Base-by-base conservation (phyloP, 768 basidiomycete species). In the Solioccasus polychromus region DNA sequence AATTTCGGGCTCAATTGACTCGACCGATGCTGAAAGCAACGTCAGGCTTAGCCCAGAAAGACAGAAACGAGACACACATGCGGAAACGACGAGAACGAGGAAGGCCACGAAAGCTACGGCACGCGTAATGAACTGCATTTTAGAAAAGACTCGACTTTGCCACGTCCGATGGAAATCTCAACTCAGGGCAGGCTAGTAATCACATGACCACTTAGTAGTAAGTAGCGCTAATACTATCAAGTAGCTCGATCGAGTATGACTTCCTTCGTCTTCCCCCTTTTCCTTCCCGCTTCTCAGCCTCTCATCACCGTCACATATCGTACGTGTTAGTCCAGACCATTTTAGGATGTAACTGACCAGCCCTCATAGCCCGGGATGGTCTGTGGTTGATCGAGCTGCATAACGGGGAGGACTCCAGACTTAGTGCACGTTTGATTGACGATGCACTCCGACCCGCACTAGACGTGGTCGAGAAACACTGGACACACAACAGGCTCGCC, bases 341-440 rank as follows among this genome's bases (percentile, higher is more conserved):
- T 36, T 22, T 30, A 2, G 25, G 28, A 26, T n/a, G 17, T 19
- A 8, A 50, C 15, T 42, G 19, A 36, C 7, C 17, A 3, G 8
- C 8, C 2, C 50, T 19, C 26, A 8, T 30, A 47, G 50, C 45
- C 25, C 53, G 88, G 84, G 61, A 75, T 3, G 69, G 70, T 3
- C 51, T 85, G 30, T 92, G 88, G 89, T 70, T 88, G 39, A 78
- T 92, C 47, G 89, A 92, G 60, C 64, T 92, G 42, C 88, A 88
- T 57, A 86, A 89, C 60, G 87, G 84, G 12, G 71, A 71, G 30
- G 90, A 92, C 63, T 87, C 75, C 52, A 79, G 88, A 18, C 63
- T 92, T 36, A 84, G 82, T 0, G 64, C 72, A 20, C 63, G 63
- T 6, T 66, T 92, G 42, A 68, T 90, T 42, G 71, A 78, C 45